Conservation (phyloP, 305 asterid genomes). For the Fraxinus albicans region DNA sequence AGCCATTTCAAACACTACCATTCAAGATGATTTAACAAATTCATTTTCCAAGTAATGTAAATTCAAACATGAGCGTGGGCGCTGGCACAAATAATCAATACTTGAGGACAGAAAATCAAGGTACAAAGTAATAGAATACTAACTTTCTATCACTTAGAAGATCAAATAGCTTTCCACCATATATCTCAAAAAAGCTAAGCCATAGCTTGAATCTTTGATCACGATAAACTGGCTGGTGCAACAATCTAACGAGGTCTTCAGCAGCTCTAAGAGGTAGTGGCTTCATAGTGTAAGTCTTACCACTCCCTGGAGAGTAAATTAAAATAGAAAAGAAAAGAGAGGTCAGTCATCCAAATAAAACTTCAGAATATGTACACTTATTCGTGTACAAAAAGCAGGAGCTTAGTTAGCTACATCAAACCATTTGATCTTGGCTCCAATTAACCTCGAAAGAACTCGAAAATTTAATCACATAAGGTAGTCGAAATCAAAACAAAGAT, state of each 20-base stretch:
- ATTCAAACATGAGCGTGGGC: slow-evolving; percentile 3
- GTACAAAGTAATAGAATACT: slow-evolving; percentile 35
- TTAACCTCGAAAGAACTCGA: background rate
- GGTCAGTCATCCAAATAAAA: slow-evolving; percentile 2
- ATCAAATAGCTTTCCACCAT: slow-evolving; percentile 94
- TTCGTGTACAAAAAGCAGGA: slow-evolving; percentile 11
- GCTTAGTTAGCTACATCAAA: slow-evolving; percentile 11
- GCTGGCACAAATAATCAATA: slow-evolving; percentile 3
- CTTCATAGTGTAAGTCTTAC: slow-evolving; percentile 98
- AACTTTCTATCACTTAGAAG: slow-evolving; percentile 95
- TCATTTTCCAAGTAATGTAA: slow-evolving; percentile 10
- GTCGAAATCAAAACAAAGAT: background rate
- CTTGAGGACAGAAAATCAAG: slow-evolving; percentile 18
- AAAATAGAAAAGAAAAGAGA: slow-evolving; percentile 14
- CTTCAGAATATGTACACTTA: background rate
- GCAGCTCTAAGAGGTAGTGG: slow-evolving; percentile 98
- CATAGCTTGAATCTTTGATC: slow-evolving; percentile 94
- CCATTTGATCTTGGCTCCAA: slow-evolving; percentile 13
- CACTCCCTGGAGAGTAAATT: slow-evolving; percentile 66
- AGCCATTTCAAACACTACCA: background rate
- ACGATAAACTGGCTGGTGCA: slow-evolving; percentile 86
- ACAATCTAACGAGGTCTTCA: slow-evolving; percentile 83
- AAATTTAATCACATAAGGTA: background rate
- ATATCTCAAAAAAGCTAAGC: slow-evolving; percentile 97
- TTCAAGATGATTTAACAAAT: slow-evolving; percentile 3